Evolutionary conservation across 176 grass and related monocot species (phyloP).

Genomic region (Phoenix roebelenii): DNA sequence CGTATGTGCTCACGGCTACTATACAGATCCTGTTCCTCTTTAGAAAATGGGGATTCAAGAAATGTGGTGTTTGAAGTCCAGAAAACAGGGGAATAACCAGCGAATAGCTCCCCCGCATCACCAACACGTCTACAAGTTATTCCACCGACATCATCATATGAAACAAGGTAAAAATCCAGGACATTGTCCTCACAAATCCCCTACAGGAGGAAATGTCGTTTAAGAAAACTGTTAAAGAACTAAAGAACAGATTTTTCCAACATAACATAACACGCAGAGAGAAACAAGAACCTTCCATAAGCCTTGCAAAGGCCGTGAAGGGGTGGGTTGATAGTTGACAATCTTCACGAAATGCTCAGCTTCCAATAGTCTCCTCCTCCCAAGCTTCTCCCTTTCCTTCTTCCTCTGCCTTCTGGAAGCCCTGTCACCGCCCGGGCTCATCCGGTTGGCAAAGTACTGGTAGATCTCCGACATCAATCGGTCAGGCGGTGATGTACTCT

Average conservation of each 20-base stretch:
- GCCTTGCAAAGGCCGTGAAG: conserved; percentile 15
- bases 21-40: conserved; percentile 58
- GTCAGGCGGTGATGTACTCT: conserved; percentile 18
- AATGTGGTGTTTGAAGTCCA: conserved; percentile 78
- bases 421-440: conserved; percentile 23
- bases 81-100: conserved; percentile 67
- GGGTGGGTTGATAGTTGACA: conserved; percentile 17
- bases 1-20: conserved; percentile 41
- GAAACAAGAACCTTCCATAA: conserved; percentile 34
- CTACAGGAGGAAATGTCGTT: conserved; percentile 30
- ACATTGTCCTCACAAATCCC: conserved; percentile 67
- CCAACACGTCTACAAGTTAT: conserved; percentile 68
- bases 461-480: conserved; percentile 27
- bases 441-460: conserved; percentile 28
- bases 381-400: background rate
- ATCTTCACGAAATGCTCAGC: conserved; percentile 29
- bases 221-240: background rate
- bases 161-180: conserved; percentile 79
- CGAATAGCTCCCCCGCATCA: conserved; percentile 40
- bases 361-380: conserved; percentile 14
- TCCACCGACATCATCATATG: conserved; percentile 83
- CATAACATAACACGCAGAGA: background rate
- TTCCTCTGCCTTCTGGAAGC: conserved; percentile 19
- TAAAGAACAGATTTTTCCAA: background rate
- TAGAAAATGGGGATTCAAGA: conserved; percentile 67